phyloP scores from a whole-genome alignment of 805 yeast species.

The Candida nanaspora region DNA sequence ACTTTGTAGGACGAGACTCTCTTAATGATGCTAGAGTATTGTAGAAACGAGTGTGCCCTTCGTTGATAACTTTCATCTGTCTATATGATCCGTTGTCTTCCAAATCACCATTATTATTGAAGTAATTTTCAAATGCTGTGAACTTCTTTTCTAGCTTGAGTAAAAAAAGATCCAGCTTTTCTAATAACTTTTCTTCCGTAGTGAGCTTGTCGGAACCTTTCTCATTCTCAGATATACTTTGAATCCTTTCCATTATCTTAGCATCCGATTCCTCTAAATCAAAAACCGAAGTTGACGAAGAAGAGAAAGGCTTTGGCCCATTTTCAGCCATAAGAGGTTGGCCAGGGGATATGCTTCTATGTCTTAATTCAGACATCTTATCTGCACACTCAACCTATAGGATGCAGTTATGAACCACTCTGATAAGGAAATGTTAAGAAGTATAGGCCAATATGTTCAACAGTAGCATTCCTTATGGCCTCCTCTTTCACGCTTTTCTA shows the following conservation, averaged over 20 bases:
- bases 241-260: neutral
- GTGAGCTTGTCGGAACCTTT: neutral
- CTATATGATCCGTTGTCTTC: neutral
- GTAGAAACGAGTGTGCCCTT: conserved; percentile 16
- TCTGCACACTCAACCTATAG: too few species aligned
- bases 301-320: too few species aligned
- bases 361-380: too few species aligned
- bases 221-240: neutral
- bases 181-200: conserved; percentile 21
- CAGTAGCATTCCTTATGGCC: too few species aligned
- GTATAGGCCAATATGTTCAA: too few species aligned
- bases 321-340: too few species aligned
- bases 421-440: too few species aligned
- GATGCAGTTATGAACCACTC: too few species aligned
- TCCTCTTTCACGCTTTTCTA: too few species aligned
- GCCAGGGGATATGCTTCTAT: too few species aligned
- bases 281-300: neutral
- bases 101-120: conserved; percentile 2
- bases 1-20: conserved; percentile 12
- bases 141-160: conserved; percentile 20
- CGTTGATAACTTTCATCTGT: conserved; percentile 1
- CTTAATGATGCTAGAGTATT: conserved; percentile 17
- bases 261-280: conserved; percentile 1
- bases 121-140: conserved; percentile 21
- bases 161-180: conserved; percentile 21